These are phyloP conservation scores for Pistacia integerrima DNA, from an alignment of 345 rosid species.

Conservation along the genomic window DNA sequence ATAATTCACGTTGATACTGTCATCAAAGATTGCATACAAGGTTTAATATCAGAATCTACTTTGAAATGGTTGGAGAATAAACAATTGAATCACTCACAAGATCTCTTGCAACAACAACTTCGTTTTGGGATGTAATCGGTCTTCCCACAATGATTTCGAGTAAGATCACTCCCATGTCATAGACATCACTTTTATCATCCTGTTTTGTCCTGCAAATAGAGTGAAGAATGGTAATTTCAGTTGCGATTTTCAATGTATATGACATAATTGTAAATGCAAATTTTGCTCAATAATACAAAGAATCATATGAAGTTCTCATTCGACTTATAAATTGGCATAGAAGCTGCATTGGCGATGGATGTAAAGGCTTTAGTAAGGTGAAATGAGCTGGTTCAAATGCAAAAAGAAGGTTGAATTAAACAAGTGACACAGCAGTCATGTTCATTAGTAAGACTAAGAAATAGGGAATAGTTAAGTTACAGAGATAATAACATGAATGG, in stretches of 20 bases:
- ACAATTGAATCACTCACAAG: constrained; percentile 39
- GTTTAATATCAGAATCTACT: background rate
- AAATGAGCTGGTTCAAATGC: too few species aligned
- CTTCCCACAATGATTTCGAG: constrained; percentile 59
- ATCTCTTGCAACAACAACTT: constrained; percentile 42
- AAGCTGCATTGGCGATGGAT: too few species aligned
- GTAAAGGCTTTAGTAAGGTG: too few species aligned
- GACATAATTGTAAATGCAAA: background rate
- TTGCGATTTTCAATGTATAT: background rate
- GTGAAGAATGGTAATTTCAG: background rate
- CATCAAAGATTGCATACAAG: background rate
- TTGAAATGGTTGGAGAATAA: background rate
- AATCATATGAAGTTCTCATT: too few species aligned
- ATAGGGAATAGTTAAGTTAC: too few species aligned
- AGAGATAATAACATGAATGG: too few species aligned
- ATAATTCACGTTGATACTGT: too few species aligned
- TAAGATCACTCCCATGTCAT: constrained; percentile 59
- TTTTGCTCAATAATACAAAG: too few species aligned
- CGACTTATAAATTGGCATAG: too few species aligned
- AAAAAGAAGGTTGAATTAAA: too few species aligned
- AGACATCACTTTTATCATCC: constrained; percentile 43
- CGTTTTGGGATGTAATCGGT: constrained; percentile 40
- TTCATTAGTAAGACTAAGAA: too few species aligned
- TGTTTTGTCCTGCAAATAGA: constrained; percentile 31
- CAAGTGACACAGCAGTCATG: too few species aligned